phyloP scores from a whole-genome alignment of 176 grass and related monocot species.

The Melocanna baccifera region DNA sequence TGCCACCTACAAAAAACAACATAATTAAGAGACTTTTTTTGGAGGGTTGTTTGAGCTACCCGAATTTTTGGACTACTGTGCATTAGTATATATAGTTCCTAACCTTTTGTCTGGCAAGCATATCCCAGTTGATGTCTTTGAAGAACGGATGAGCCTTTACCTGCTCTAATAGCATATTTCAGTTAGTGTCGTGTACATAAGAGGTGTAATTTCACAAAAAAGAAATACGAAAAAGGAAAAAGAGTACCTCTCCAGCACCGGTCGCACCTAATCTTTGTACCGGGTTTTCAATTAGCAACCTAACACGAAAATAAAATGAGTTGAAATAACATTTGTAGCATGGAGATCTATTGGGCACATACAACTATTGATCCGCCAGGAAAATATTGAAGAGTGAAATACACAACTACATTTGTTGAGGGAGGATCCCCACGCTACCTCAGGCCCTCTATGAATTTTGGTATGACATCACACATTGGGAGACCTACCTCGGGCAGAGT shows the following conservation, averaged over 20 bases:
- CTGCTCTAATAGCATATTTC: constrained; percentile 77
- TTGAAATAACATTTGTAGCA: neutral
- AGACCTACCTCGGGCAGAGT: too few relatives aligned
- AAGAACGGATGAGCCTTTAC: constrained; percentile 97
- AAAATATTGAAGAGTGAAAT: neutral
- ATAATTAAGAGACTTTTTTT: neutral
- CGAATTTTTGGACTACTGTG: neutral
- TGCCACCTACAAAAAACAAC: constrained; percentile 46
- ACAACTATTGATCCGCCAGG: neutral
- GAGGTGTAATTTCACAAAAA: neutral
- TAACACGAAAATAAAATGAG: constrained; percentile 13
- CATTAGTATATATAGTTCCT: constrained; percentile 7
- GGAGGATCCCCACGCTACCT: too few relatives aligned
- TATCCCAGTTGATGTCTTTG: constrained; percentile 84
- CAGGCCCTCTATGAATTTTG: too few relatives aligned
- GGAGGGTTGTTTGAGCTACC: neutral
- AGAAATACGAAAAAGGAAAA: constrained; percentile 28
- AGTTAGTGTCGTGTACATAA: constrained; percentile 33
- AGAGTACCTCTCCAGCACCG: constrained; percentile 81
- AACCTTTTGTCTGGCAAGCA: constrained; percentile 89
- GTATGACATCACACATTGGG: too few relatives aligned
- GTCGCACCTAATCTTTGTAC: constrained; percentile 88
- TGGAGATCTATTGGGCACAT: neutral
- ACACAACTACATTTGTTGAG: neutral
- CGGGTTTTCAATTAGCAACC: constrained; percentile 81